A percentile compares a stretch with the other conserved stretches of the same genome.
Conservation (phyloP, 1,139 yeast species). For the Suhomyces terraborum region DNA sequence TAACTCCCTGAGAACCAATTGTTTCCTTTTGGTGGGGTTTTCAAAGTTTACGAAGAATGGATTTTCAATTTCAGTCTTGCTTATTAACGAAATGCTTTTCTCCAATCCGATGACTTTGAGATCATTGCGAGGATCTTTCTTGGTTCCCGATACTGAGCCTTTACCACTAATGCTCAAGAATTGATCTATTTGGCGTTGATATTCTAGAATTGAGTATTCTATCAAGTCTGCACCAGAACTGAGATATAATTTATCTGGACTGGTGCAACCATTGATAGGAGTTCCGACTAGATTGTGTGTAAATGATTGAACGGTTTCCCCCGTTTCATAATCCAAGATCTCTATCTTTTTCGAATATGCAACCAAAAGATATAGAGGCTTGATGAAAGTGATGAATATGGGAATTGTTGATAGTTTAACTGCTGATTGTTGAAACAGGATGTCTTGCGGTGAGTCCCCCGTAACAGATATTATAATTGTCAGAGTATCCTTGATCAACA, state of each 20-base stretch:
- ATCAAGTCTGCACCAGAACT: slow-evolving; percentile 33
- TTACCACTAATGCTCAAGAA: slow-evolving; percentile 33
- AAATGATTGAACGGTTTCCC: slow-evolving; percentile 45
- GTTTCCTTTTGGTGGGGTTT: slow-evolving; percentile 30
- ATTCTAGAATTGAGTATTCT: slow-evolving; percentile 33
- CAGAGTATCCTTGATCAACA: slow-evolving; percentile 26
- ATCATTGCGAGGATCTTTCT: slow-evolving; percentile 32
- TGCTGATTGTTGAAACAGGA: slow-evolving; percentile 23
- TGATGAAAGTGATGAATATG: slow-evolving; percentile 32
- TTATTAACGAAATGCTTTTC: slow-evolving; percentile 37
- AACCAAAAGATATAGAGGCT: slow-evolving; percentile 51
- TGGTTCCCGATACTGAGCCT: slow-evolving; percentile 20
- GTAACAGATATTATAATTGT: slow-evolving; percentile 21
- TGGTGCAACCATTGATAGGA: slow-evolving; percentile 21
- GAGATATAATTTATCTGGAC: slow-evolving; percentile 25
- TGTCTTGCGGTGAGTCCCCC: slow-evolving; percentile 5
- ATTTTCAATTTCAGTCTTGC: slow-evolving; percentile 27
- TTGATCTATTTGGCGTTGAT: slow-evolving; percentile 45
- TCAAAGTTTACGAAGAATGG: slow-evolving; percentile 26
- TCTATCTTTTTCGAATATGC: slow-evolving; percentile 45
- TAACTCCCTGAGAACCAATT: slow-evolving; percentile 35
- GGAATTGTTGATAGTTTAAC: slow-evolving; percentile 35
- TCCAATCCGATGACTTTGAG: slow-evolving; percentile 38
- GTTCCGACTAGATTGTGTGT: slow-evolving; percentile 35
- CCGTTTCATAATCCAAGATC: slow-evolving; percentile 45